Evolutionary conservation across 2,329 filamentous ascomycete genomes (phyloP).

Genomic region (Chalaropsis thielavioides): DNA sequence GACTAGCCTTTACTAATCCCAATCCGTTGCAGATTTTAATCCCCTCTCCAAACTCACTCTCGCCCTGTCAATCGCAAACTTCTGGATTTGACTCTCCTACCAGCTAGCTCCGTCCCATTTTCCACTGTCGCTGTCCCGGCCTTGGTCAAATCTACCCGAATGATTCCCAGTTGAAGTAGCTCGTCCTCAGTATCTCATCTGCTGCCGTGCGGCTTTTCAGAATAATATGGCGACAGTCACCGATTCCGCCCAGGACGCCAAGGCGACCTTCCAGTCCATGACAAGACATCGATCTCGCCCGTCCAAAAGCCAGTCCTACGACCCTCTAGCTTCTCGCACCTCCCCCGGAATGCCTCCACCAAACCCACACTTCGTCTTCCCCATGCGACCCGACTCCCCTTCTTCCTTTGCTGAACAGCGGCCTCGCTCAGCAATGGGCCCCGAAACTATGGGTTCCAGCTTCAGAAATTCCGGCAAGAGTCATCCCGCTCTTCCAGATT

Average conservation of each 20-base stretch:
- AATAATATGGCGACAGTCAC: slow-evolving; percentile 14
- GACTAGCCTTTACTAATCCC: slow-evolving; percentile 1
- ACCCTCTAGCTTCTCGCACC: slow-evolving; percentile 10
- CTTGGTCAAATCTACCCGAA: slow-evolving; percentile 3
- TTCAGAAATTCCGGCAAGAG: slow-evolving; percentile 9
- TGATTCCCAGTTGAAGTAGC: slow-evolving; percentile 5
- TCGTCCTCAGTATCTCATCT: neutral
- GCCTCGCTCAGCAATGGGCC: slow-evolving; percentile 39
- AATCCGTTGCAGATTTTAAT: slow-evolving; percentile 9
- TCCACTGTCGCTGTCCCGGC: neutral
- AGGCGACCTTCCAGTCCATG: neutral
- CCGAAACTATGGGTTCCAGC: slow-evolving; percentile 23
- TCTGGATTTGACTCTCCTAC: neutral
- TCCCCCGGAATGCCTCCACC: slow-evolving; percentile 30
- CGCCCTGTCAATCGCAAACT: neutral
- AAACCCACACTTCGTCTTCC: slow-evolving; percentile 53
- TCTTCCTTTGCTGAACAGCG: slow-evolving; percentile 35
- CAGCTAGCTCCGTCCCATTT: neutral
- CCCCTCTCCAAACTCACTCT: neutral
- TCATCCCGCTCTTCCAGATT: slow-evolving; percentile 35
- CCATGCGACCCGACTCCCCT: slow-evolving; percentile 34
- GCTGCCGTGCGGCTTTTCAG: slow-evolving; percentile 15
- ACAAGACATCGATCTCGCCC: slow-evolving; percentile 11
- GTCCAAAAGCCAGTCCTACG: slow-evolving; percentile 16
- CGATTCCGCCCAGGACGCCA: neutral